Base-by-base conservation (phyloP, 2,329 filamentous ascomycete genomes). In the Rhynchosporium secalis region DNA sequence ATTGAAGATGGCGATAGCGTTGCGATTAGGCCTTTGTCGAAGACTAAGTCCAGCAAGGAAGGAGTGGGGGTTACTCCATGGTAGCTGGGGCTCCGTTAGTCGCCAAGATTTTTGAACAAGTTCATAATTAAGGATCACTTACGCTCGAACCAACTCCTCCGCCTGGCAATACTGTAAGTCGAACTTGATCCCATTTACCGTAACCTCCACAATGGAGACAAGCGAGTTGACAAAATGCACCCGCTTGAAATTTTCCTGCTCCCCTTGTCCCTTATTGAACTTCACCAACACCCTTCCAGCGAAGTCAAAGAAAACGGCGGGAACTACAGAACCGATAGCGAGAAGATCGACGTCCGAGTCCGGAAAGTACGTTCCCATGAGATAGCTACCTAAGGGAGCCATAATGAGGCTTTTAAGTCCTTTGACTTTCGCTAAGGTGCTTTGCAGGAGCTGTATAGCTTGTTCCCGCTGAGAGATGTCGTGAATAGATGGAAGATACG, bases 151-250 rank as follows among this genome's bases (percentile, higher is more conserved):
- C 48, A 89, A 75, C 36, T 76, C 75, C 2, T 79, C 75, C 1
- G 86, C 83, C 5, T 84, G 80, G 66, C 86, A 89, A 71, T 90
- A 90, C 64, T 89, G 86, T 55, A 91, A 74, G 70, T 89, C 85
- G 68, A 88, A 78, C 64, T 79, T 84, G 68, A 89, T 76, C 9
- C 79, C 81, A 3, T 75, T 71, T n/a, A 88, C 76, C 47, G 82
- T 80, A 4, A 90, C 74, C 68, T 89, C 85, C 4, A 90, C 77
- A 83, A 88, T 88, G 0, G 81, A 85, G 8, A 68, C 66, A 3
- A 68, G 40, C 13, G 64, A 66, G 31, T 68, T 68, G 15, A 68
- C 84, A 85, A 61, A 87, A 84, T 28, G 81, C 79, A 1, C 86
- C 85, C 64, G 62, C 47, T 65, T 66, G 56, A 68, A 61, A 13